A percentile compares a stretch with the other conserved stretches of the same genome.
Evolutionary conservation across 352 stramenopile species (phyloP).

Genomic region (Phytophthora aleatoria): DNA sequence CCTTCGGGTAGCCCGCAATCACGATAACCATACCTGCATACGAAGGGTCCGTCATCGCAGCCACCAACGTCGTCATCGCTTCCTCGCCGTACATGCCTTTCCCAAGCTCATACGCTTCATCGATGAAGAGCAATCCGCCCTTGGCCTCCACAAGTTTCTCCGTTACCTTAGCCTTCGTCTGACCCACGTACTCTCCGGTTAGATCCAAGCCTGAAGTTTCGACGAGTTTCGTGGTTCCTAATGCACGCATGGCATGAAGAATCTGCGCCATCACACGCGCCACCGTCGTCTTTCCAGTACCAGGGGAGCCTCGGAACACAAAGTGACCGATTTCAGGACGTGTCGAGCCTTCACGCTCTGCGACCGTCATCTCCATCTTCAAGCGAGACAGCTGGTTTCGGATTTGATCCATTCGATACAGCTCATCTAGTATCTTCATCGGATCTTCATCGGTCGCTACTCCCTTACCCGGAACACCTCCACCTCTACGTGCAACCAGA

Average conservation of each 20-base stretch:
- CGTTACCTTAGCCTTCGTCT: constrained; percentile 90
- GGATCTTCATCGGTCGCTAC: constrained; percentile 49
- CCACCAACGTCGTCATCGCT: constrained; percentile 90
- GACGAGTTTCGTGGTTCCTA: constrained; percentile 92
- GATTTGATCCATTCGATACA: constrained; percentile 69
- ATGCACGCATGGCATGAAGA: constrained; percentile 92
- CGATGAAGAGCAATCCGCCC: constrained; percentile 93
- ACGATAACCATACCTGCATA: constrained; percentile 91
- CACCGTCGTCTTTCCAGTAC: constrained; percentile 92
- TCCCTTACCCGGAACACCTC: constrained; percentile 42
- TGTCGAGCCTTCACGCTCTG: constrained; percentile 61
- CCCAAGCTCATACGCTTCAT: constrained; percentile 92
- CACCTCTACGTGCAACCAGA: constrained; percentile 34
- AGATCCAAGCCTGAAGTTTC: constrained; percentile 88
- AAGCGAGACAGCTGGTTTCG: constrained; percentile 55
- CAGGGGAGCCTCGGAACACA: constrained; percentile 88
- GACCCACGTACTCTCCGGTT: constrained; percentile 88
- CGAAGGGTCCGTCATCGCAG: constrained; percentile 85
- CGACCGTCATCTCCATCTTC: constrained; percentile 61
- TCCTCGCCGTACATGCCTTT: constrained; percentile 85
- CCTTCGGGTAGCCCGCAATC: constrained; percentile 88
- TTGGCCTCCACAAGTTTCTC: constrained; percentile 88
- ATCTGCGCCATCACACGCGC: constrained; percentile 93
- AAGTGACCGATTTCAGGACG: constrained; percentile 80
- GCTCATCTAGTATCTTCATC: constrained; percentile 49